These are phyloP conservation scores for Naganishia onofrii DNA, from an alignment of 768 basidiomycete genomes.

Conservation along the genomic window DNA sequence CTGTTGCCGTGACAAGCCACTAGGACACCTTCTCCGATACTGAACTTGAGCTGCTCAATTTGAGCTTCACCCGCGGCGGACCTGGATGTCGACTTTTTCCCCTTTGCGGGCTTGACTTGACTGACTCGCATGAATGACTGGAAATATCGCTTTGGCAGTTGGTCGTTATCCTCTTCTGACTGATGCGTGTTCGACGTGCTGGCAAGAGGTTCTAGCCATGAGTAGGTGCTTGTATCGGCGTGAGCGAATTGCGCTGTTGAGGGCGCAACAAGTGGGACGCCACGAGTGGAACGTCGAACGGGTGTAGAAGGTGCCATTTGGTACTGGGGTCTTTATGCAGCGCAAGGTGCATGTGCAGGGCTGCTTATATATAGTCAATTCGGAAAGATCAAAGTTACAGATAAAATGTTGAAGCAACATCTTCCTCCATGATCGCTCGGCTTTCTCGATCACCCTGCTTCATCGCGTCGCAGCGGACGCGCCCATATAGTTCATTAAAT, in stretches of 20 bases:
- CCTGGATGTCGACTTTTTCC: not conserved
- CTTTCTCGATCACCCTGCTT: no score
- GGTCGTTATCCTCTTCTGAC: conserved; percentile 1
- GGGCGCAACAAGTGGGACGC: conserved; percentile 28
- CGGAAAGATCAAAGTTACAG: no score
- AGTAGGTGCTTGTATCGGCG: conserved; percentile 2
- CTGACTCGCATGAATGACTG: conserved; percentile 22
- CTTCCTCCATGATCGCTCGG: no score
- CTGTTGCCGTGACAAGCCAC: conserved; percentile 42
- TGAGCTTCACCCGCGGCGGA: not conserved
- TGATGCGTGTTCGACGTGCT: not conserved
- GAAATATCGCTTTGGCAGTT: not conserved
- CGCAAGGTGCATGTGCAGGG: no score
- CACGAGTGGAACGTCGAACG: conserved; percentile 28
- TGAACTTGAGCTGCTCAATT: conserved; percentile 35
- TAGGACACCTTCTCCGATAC: conserved; percentile 47
- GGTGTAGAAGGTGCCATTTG: conserved; percentile 23
- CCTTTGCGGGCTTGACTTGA: conserved; percentile 1
- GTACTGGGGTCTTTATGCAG: not conserved
- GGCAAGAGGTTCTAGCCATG: conserved; percentile 23
- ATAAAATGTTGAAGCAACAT: no score
- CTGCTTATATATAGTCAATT: no score
- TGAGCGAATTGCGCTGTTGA: conserved; percentile 16
- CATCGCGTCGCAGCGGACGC: no score
- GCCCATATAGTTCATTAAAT: no score